Base-by-base conservation (phyloP, 176 grass and related monocot genomes). In the Oryza brachyantha region DNA sequence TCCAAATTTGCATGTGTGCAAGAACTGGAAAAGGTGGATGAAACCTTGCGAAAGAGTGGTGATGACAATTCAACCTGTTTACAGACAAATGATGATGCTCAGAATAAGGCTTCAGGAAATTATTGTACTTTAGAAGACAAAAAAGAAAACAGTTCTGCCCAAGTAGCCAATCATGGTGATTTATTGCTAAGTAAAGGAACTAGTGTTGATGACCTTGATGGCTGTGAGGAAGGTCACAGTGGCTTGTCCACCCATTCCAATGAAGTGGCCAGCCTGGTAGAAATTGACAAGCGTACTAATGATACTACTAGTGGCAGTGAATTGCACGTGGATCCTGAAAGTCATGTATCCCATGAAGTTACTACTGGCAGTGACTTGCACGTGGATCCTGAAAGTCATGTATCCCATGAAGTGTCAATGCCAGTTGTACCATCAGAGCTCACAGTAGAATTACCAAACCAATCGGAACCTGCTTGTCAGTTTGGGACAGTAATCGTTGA, bases 131-230 rank as follows among this genome's bases (percentile, higher is more conserved):
- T 25, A 25, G 41, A 86, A 52, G 35, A 63, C 19, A 68, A 66
- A 67, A 84, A 41, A 11, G 50, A 88, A 75, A 21, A 26, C 19
- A 42, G 63, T 84, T 63, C 70, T 84, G 62, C 21, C 59, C 62
- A 79, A 74, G 32, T 62, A 74, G 41, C 36, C 0, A 29, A 81
- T 36, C 54, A 26, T 74, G 61, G 9, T 43, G 58, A 71, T 66
- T 25, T 41, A 8, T 35, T 46, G 29, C 36, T 68, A 72, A 67
- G 29, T 65, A 17, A 84, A 74, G 66, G 26, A 50, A 52, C 39
- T 83, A 21, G 42, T 65, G 52, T 17, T 8, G 73, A 74, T 58
- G 62, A 68, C 29, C 10, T 8, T 43, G 78, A 69, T 83, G 68
- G 25, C 22, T 70, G 61, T 43, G 50, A 35, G 17, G 83, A 74